phyloP scores from a whole-genome alignment of 257 asterid genomes.

The Solanum neorickii region DNA sequence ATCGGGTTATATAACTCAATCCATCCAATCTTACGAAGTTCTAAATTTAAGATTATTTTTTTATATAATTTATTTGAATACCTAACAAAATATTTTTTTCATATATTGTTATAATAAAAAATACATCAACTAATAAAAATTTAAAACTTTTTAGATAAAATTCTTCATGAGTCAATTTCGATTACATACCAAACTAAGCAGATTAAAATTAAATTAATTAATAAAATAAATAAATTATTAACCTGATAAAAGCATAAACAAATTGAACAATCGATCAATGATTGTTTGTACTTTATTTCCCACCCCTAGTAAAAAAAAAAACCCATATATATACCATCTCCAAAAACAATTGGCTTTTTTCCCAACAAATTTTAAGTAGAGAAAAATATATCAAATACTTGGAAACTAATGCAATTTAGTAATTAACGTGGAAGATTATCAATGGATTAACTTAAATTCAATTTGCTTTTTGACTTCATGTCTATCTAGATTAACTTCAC shows the following conservation, averaged over 20 bases:
- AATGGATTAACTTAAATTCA: background rate
- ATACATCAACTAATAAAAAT: too few relatives aligned
- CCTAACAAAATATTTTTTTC: too few relatives aligned
- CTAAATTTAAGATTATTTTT: too few relatives aligned
- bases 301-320: background rate
- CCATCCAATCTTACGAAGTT: background rate
- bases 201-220: too few relatives aligned
- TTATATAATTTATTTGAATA: too few relatives aligned
- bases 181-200: background rate
- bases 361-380: background rate
- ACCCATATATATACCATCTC: background rate
- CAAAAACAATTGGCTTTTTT: background rate
- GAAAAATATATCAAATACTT: background rate
- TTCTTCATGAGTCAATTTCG: background rate
- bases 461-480: background rate
- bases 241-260: too few relatives aligned
- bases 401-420: background rate
- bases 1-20: background rate
- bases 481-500: background rate
- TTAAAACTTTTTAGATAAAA: too few relatives aligned
- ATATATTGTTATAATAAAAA: too few relatives aligned
- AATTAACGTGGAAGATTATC: background rate
- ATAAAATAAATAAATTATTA: too few relatives aligned
- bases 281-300: background rate
- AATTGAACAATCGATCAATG: background rate